Evolutionary conservation across 441 rosid species (phyloP).

Genomic region (Erodium moschatum): DNA sequence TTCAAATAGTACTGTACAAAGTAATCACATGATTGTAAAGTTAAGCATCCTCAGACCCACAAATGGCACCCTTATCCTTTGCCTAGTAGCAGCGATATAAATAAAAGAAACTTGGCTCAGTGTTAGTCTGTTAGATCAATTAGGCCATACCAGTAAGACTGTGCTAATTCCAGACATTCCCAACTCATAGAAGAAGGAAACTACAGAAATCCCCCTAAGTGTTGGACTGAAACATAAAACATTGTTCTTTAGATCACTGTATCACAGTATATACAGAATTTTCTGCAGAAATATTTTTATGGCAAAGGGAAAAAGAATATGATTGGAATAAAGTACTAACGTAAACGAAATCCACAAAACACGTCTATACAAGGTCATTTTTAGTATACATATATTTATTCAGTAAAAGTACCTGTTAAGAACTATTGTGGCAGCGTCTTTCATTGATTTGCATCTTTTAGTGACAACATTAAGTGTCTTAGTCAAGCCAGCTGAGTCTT

Average conservation of each 20-base stretch:
- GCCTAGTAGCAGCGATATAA: neutral
- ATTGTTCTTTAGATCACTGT: neutral
- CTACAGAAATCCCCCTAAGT: conserved; percentile 39
- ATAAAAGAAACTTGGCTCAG: neutral
- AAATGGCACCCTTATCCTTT: neutral
- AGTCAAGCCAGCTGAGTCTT: conserved; percentile 22
- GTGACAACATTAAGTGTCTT: conserved; percentile 23
- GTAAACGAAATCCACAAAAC: neutral
- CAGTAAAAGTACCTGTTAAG: conserved; percentile 31
- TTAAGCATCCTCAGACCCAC: neutral
- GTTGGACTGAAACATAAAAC: conserved; percentile 32
- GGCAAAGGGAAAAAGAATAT: neutral
- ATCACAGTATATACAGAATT: neutral
- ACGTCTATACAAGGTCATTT: neutral
- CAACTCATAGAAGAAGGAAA: conserved; percentile 48
- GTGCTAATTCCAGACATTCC: conserved; percentile 49
- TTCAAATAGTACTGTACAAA: conserved; percentile 43
- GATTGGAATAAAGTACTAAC: neutral
- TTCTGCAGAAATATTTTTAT: neutral
- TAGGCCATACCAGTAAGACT: conserved; percentile 35
- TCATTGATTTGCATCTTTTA: conserved; percentile 36
- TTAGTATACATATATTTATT: neutral
- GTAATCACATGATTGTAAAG: neutral
- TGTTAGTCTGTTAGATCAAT: neutral
- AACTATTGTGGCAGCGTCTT: conserved; percentile 37